Evolutionary conservation across 192 early-diverging fungal genomes (phyloP).

Genomic region (Backusella parvicylindrica): DNA sequence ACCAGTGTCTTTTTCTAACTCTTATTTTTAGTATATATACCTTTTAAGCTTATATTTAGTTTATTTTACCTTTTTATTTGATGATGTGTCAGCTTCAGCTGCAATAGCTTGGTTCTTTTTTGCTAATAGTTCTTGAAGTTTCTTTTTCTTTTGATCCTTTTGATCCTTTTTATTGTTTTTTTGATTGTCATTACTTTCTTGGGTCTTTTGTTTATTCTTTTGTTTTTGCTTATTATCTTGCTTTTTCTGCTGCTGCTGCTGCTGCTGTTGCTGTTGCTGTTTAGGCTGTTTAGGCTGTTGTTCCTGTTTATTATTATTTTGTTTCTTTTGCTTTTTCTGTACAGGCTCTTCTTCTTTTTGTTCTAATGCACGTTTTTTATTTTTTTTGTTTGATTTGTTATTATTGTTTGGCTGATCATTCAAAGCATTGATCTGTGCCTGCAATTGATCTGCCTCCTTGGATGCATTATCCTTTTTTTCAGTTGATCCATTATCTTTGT

Average conservation of each 20-base stretch:
- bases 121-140: constrained; percentile 18
- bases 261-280: not conserved
- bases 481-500: not conserved
- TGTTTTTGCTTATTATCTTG: not conserved
- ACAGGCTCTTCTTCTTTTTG: not conserved
- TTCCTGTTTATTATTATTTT: not conserved
- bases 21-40: not conserved
- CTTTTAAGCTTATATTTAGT: not conserved
- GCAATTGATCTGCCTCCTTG: constrained; percentile 21
- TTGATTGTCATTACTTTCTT: not conserved
- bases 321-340: not conserved
- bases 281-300: not conserved
- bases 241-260: not conserved
- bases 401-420: not conserved
- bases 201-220: not conserved
- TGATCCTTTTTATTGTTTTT: constrained; percentile 15
- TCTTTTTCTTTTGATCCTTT: constrained; percentile 26
- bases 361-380: not conserved
- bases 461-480: not conserved
- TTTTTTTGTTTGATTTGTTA: not conserved
- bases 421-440: constrained; percentile 12
- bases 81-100: not conserved
- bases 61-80: not conserved
- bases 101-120: constrained; percentile 1
- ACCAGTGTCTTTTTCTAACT: not conserved